Conservation (phyloP, 148 eudicot species). For the Camellia granthamiana region DNA sequence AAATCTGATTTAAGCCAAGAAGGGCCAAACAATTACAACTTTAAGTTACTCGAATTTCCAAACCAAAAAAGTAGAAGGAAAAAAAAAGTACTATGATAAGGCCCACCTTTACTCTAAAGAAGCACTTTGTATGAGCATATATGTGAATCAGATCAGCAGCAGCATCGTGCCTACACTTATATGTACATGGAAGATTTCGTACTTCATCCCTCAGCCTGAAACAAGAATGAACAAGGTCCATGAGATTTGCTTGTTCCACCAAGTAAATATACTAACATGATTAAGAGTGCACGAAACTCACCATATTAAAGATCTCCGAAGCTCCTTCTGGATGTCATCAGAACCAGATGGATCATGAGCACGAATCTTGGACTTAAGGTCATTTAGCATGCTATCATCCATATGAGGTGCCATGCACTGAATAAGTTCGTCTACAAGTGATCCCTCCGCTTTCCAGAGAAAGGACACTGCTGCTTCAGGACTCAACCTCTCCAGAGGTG, state of each 20-base stretch:
- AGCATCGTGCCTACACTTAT: constrained; percentile 90
- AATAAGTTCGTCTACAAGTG: constrained; percentile 76
- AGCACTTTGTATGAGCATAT: constrained; percentile 84
- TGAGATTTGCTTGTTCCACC: background rate
- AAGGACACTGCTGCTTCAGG: constrained; percentile 66
- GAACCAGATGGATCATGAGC: constrained; percentile 78
- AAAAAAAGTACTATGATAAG: background rate
- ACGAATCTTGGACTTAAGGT: constrained; percentile 61
- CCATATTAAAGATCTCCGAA: constrained; percentile 82
- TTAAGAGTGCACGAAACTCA: constrained; percentile 22
- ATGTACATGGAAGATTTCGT: constrained; percentile 77
- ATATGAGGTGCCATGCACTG: constrained; percentile 71
- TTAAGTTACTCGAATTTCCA: background rate
- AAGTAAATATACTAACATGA: constrained; percentile 3
- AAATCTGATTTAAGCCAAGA: background rate
- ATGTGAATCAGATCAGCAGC: constrained; percentile 96
- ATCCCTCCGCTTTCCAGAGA: constrained; percentile 87
- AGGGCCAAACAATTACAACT: background rate
- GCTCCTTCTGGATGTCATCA: constrained; percentile 59
- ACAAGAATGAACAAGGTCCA: constrained; percentile 9
- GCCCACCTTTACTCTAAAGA: constrained; percentile 71
- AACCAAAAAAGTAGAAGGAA: background rate
- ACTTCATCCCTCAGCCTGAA: constrained; percentile 95
- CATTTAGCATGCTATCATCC: constrained; percentile 53
- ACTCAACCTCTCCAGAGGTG: constrained; percentile 81